Conservation (phyloP, 306 rosid species). For the Oemleria cerasiformis region DNA sequence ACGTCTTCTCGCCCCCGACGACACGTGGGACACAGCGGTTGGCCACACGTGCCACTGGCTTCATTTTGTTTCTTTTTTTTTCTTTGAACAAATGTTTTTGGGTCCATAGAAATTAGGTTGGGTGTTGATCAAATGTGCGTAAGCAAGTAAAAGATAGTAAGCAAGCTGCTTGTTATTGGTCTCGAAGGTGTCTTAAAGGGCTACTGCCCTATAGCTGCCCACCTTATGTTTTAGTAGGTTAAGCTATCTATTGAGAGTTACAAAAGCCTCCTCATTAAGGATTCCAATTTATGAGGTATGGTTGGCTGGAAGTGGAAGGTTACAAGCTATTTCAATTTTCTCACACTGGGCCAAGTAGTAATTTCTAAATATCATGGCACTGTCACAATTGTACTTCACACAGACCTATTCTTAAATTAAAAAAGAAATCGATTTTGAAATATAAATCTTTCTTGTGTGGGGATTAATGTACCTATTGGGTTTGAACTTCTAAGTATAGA, state of each 20-base stretch:
- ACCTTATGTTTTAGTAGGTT: not conserved
- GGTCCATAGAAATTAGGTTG: constrained; percentile 49
- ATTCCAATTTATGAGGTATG: not conserved
- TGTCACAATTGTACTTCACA: not conserved
- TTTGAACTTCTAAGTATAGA: not conserved
- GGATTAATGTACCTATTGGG: not conserved
- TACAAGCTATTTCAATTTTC: too few relatives aligned
- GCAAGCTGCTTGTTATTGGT: not conserved
- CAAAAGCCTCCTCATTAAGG: not conserved
- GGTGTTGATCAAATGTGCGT: constrained; percentile 57
- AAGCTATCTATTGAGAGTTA: not conserved
- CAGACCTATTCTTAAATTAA: too few relatives aligned
- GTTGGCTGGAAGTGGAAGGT: not conserved
- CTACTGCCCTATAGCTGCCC: not conserved
- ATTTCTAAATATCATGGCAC: not conserved
- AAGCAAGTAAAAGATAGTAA: not conserved
- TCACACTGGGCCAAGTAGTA: too few relatives aligned
- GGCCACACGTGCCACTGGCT: constrained; percentile 43
- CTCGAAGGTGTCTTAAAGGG: not conserved
- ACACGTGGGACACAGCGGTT: constrained; percentile 25
- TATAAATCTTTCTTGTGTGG: too few relatives aligned
- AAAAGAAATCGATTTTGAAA: too few relatives aligned
- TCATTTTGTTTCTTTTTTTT: not conserved
- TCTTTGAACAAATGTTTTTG: not conserved
- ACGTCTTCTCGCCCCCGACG: constrained; percentile 13